Conservation (phyloP, 2,329 filamentous ascomycete genomes). For the Pseudocercospora macadamiae region DNA sequence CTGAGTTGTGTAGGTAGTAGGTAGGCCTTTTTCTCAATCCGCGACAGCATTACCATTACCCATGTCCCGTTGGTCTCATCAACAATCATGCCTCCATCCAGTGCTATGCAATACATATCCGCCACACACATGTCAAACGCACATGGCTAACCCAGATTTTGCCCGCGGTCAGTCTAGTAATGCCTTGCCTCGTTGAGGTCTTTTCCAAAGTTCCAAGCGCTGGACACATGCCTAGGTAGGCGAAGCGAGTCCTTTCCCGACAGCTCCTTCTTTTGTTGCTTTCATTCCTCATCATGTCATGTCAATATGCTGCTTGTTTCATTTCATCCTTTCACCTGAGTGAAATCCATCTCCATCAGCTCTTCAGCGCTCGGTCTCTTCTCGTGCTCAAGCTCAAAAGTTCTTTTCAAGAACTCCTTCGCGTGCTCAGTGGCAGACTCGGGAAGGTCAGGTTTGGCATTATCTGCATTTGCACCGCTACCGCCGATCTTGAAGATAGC, state of each 20-base stretch:
- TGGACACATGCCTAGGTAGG: neutral
- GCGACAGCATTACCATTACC: slow-evolving; percentile 3
- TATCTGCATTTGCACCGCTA: slow-evolving; percentile 55
- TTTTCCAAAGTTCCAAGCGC: neutral
- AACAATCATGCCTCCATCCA: slow-evolving; percentile 7
- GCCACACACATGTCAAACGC: neutral
- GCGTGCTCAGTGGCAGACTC: slow-evolving; percentile 84
- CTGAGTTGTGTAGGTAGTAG: neutral
- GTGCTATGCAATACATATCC: neutral
- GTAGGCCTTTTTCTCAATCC: neutral
- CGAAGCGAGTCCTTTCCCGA: neutral
- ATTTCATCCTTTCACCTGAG: slow-evolving; percentile 27
- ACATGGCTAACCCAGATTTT: slow-evolving; percentile 2
- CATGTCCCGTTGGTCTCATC: slow-evolving; percentile 3
- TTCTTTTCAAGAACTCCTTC: slow-evolving; percentile 78
- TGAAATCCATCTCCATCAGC: slow-evolving; percentile 78
- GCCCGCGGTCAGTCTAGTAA: neutral
- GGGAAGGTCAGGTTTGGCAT: slow-evolving; percentile 85
- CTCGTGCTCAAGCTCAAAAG: slow-evolving; percentile 95
- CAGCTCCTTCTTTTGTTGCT: neutral
- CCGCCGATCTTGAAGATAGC: slow-evolving; percentile 96
- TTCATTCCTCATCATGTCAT: slow-evolving; percentile 3
- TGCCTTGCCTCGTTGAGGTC: neutral
- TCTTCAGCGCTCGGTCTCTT: slow-evolving; percentile 90
- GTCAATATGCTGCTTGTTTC: neutral